A percentile compares a stretch with the other conserved stretches of the same genome.
phyloP scores from a whole-genome alignment of 441 rosid genomes.

The Pelargonium fulgidum region DNA sequence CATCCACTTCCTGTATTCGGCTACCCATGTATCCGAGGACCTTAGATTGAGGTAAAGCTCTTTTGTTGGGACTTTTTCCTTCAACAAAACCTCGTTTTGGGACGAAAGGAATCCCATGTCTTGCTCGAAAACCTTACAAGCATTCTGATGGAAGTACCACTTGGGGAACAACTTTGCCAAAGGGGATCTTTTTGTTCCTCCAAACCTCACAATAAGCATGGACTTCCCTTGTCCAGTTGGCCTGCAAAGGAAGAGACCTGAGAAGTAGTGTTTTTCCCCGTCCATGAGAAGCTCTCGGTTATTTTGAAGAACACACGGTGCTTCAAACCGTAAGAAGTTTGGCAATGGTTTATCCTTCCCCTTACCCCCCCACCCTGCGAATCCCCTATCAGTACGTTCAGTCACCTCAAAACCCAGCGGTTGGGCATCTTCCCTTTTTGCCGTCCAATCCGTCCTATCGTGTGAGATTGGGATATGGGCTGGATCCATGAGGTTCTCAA shows the following conservation, averaged over 20 bases:
- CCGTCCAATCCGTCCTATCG: constrained; percentile 76
- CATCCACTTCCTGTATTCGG: constrained; percentile 94
- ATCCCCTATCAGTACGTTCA: constrained; percentile 66
- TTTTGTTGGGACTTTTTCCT: constrained; percentile 73
- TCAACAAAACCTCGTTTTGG: constrained; percentile 71
- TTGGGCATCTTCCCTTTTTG: constrained; percentile 80
- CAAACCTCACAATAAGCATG: constrained; percentile 86
- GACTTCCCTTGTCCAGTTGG: constrained; percentile 96
- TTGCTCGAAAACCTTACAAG: constrained; percentile 79
- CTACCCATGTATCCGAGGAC: constrained; percentile 88
- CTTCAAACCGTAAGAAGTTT: constrained; percentile 61
- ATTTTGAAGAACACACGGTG: constrained; percentile 75
- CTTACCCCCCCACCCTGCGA: constrained; percentile 87
- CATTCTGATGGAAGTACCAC: constrained; percentile 85
- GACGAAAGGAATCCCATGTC: constrained; percentile 95
- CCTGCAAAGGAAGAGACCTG: constrained; percentile 80
- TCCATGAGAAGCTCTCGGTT: constrained; percentile 50
- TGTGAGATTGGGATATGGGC: constrained; percentile 93
- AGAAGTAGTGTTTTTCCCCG: constrained; percentile 61
- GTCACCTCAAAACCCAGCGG: constrained; percentile 64
- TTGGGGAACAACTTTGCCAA: constrained; percentile 48
- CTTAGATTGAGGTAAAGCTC: constrained; percentile 59
- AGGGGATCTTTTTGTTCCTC: constrained; percentile 52
- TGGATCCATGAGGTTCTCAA: constrained; percentile 94
- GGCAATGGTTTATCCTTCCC: constrained; percentile 44